phyloP scores from a whole-genome alignment of 352 stramenopile genomes.

The Lagenidium giganteum region DNA sequence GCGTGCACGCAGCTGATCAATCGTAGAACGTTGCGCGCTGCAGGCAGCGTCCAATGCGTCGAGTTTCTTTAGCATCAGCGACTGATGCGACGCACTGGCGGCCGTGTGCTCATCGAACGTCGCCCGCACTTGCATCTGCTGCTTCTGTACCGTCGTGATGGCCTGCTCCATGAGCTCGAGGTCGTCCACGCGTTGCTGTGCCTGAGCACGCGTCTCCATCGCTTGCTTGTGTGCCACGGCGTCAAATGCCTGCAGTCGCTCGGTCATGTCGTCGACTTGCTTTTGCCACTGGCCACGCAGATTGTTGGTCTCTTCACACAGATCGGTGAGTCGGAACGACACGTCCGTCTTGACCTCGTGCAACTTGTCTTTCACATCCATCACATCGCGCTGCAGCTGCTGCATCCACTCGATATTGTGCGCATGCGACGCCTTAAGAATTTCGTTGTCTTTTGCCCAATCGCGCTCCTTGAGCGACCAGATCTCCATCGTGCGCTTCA shows the following conservation, averaged over 20 bases:
- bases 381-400: slow-evolving; percentile 74
- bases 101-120: slow-evolving; percentile 52
- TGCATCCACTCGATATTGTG: slow-evolving; percentile 87
- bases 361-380: slow-evolving; percentile 72
- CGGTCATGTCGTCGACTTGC: slow-evolving; percentile 59
- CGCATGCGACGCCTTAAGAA: slow-evolving; percentile 74
- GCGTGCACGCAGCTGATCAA: slow-evolving; percentile 56
- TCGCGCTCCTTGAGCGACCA: slow-evolving; percentile 79
- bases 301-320: slow-evolving; percentile 63
- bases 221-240: slow-evolving; percentile 30
- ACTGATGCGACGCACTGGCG: slow-evolving; percentile 25
- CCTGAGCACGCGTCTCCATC: slow-evolving; percentile 29
- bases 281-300: slow-evolving; percentile 66
- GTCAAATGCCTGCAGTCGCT: slow-evolving; percentile 55
- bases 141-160: slow-evolving; percentile 53
- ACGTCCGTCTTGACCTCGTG: slow-evolving; percentile 64
- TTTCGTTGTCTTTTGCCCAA: slow-evolving; percentile 84
- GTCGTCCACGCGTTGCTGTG: slow-evolving; percentile 60
- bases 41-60: slow-evolving; percentile 46
- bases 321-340: slow-evolving; percentile 37
- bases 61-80: slow-evolving; percentile 47
- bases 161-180: slow-evolving; percentile 75
- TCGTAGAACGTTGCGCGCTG: slow-evolving; percentile 18
- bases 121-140: slow-evolving; percentile 49
- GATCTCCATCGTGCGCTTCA: slow-evolving; percentile 75